phyloP scores from a whole-genome alignment of 2,329 filamentous ascomycete species.

The Claviceps sp. region DNA sequence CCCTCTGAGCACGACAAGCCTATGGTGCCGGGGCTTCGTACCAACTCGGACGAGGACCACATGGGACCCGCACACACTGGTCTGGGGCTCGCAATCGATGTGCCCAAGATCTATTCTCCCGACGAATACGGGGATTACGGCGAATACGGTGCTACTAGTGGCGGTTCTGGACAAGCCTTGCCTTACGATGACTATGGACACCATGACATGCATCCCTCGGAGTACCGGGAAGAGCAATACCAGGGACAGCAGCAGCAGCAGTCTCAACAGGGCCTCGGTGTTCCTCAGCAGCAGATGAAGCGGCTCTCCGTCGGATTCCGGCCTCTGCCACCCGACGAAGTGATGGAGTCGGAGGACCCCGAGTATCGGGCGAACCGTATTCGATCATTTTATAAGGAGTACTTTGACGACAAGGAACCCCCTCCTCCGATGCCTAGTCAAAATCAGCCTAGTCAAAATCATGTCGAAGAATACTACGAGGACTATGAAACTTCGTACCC shows the following conservation, averaged over 20 bases:
- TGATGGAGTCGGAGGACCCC: conserved; percentile 69
- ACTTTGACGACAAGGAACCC: conserved; percentile 71
- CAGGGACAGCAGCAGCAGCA: conserved; percentile 17
- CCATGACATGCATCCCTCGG: conserved; percentile 17
- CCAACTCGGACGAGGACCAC: conserved; percentile 6
- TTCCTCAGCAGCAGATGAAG: conserved; percentile 41
- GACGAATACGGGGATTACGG: background rate
- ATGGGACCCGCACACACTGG: conserved; percentile 13
- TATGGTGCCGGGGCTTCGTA: conserved; percentile 6
- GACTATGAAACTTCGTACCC: conserved; percentile 61
- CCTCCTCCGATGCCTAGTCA: conserved; percentile 25
- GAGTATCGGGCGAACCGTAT: conserved; percentile 93
- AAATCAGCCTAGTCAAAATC: too few species aligned
- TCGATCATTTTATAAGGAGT: conserved; percentile 98
- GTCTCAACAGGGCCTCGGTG: conserved; percentile 29
- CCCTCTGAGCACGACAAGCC: conserved; percentile 7
- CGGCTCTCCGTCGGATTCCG: conserved; percentile 62
- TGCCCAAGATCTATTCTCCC: conserved; percentile 18
- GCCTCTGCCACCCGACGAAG: conserved; percentile 76
- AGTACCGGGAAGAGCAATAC: conserved; percentile 16
- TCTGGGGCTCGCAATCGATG: conserved; percentile 23
- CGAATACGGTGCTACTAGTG: conserved; percentile 6
- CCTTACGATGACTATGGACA: conserved; percentile 9
- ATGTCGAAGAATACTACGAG: conserved; percentile 47
- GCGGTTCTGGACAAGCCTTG: conserved; percentile 3